Evolutionary conservation across 148 eudicot species (phyloP).

Genomic region (Nyssa sinensis): DNA sequence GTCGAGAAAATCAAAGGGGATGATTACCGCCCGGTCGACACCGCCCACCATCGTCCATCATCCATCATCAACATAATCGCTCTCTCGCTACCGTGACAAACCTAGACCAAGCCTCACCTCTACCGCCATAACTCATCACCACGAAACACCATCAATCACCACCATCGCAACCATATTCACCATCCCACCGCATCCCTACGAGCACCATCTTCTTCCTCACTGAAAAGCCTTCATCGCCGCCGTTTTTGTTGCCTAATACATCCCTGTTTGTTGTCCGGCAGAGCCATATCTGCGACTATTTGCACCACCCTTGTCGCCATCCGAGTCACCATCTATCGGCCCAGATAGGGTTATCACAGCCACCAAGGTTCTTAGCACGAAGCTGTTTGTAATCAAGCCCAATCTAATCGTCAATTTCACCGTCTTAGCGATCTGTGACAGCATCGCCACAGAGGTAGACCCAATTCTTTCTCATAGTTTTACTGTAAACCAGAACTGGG

Average conservation of each 20-base stretch:
- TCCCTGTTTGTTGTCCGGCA: not conserved
- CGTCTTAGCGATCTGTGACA: not conserved
- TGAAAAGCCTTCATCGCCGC: not conserved
- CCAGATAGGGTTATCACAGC: not conserved
- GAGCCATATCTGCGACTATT: not conserved
- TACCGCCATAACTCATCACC: not conserved
- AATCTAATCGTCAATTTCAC: not conserved
- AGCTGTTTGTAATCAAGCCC: not conserved
- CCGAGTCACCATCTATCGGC: not conserved
- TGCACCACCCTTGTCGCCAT: not conserved
- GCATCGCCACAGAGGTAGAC: not conserved
- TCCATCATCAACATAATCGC: not conserved
- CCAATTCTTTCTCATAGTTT: not conserved
- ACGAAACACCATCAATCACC: not conserved
- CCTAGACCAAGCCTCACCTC: not conserved
- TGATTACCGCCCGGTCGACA: too few species aligned
- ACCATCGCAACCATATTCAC: not conserved
- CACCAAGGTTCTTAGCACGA: not conserved
- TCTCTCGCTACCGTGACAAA: not conserved
- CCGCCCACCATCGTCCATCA: not conserved
- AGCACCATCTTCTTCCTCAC: not conserved
- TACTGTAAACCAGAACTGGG: not conserved
- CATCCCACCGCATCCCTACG: not conserved
- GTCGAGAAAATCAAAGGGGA: too few species aligned
- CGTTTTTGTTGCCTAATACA: not conserved